Percentiles rank a stretch among this genome's conserved stretches.
phyloP scores from a whole-genome alignment of 2,329 filamentous ascomycete genomes.

The Botrytis pseudocinerea region DNA sequence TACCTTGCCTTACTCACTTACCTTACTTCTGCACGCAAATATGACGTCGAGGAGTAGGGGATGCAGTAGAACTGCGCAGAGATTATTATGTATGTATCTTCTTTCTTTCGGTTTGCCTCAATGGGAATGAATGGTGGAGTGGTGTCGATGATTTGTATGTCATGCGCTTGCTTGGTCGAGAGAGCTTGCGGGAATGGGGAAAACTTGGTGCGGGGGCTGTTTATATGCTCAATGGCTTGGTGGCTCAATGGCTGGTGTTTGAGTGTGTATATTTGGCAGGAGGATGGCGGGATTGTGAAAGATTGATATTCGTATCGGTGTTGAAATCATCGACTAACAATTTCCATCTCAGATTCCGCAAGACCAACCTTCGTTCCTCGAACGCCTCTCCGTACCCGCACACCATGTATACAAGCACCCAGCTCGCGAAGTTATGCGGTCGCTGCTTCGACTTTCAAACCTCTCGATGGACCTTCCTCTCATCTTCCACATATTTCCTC shows the following conservation, averaged over 20 bases:
- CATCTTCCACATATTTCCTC: conserved; percentile 43
- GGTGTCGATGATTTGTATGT: background rate
- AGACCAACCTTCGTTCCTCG: background rate
- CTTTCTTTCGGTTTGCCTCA: background rate
- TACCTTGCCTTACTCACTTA: background rate
- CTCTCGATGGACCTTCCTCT: conserved; percentile 33
- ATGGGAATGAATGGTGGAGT: background rate
- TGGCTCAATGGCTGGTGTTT: background rate
- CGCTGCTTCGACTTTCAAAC: conserved; percentile 36
- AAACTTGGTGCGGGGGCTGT: background rate
- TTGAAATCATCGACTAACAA: background rate
- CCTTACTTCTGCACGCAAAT: background rate
- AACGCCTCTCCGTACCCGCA: background rate
- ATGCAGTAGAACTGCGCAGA: conserved; percentile 18
- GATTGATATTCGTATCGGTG: background rate
- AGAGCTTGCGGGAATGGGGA: background rate
- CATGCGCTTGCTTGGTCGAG: background rate
- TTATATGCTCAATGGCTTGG: background rate
- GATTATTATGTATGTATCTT: conserved; percentile 16
- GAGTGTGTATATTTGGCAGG: background rate
- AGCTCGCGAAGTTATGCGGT: conserved; percentile 35
- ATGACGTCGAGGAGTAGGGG: conserved; percentile 23
- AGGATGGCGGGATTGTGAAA: background rate
- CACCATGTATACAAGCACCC: conserved; percentile 19
- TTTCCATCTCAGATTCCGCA: background rate